phyloP scores from a whole-genome alignment of 139 green algal species.

The Chlamydomonas incerta region DNA sequence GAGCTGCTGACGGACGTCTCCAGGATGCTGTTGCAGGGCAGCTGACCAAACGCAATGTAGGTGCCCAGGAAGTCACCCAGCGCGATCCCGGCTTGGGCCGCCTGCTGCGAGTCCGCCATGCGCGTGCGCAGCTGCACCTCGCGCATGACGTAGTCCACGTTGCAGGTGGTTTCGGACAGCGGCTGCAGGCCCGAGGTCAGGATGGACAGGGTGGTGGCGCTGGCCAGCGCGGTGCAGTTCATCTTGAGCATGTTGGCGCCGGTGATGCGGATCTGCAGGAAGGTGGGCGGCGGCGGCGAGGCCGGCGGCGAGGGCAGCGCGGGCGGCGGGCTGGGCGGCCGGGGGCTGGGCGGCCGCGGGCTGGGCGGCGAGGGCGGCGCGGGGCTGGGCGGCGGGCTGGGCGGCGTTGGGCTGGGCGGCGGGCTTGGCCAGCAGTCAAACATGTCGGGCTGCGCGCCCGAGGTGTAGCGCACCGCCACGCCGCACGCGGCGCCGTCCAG shows the following conservation, averaged over 20 bases:
- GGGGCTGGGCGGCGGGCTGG: not conserved
- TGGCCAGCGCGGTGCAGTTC: constrained; percentile 11
- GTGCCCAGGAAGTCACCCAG: not conserved
- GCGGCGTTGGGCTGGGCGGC: not conserved
- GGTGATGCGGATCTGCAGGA: constrained; percentile 17
- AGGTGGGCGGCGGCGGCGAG: not conserved
- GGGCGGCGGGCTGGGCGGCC: not conserved
- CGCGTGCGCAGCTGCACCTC: not conserved
- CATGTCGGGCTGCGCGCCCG: not conserved
- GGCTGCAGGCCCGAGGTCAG: not conserved
- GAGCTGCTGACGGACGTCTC: not conserved
- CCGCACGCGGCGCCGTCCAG: not conserved
- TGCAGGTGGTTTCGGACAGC: not conserved
- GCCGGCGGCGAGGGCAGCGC: not conserved
- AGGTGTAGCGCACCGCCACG: not conserved
- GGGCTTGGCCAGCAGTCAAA: not conserved
- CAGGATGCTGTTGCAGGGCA: constrained; percentile 21
- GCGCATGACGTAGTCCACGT: not conserved
- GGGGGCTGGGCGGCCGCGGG: not conserved
- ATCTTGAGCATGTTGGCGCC: not conserved
- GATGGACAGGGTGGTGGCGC: not conserved
- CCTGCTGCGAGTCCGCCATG: not conserved
- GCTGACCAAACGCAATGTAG: not conserved
- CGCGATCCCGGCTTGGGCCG: not conserved
- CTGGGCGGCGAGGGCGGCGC: not conserved